Percentiles rank a stretch among this genome's conserved stretches.
Conservation (phyloP, 495 filamentous ascomycete species). For the Astrocystis sublimbata region DNA sequence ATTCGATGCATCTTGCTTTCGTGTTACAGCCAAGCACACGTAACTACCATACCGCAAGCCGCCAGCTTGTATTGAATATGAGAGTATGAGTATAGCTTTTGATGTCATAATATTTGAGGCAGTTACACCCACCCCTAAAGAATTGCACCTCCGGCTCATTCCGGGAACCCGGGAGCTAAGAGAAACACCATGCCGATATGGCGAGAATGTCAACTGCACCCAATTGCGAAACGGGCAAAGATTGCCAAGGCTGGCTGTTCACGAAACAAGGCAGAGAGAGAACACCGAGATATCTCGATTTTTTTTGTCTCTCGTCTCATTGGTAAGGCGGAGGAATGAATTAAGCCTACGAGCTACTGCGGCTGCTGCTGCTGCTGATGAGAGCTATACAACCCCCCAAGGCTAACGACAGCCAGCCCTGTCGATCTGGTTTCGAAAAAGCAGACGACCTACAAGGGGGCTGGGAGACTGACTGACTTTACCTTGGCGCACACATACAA, state of each 20-base stretch:
- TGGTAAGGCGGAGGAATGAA: background rate
- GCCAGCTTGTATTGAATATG: too few relatives aligned
- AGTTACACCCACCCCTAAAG: background rate
- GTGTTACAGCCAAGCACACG: background rate
- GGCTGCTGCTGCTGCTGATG: background rate
- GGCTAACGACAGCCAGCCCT: background rate
- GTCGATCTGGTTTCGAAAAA: background rate
- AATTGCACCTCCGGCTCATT: too few relatives aligned
- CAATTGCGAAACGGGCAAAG: background rate
- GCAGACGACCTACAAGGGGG: background rate
- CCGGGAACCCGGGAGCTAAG: too few relatives aligned
- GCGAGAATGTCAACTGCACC: background rate
- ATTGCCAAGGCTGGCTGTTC: too few relatives aligned
- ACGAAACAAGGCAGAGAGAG: too few relatives aligned
- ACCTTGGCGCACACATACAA: background rate
- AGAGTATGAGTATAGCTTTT: background rate
- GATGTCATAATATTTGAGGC: background rate
- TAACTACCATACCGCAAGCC: background rate
- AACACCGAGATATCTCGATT: background rate
- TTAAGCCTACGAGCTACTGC: too few relatives aligned
- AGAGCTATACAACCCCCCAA: background rate
- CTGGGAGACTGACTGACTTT: background rate
- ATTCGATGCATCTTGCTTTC: background rate
- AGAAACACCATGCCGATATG: background rate
- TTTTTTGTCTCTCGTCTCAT: background rate